Percentiles rank a stretch among this genome's conserved stretches.
Evolutionary conservation across 176 grass and related monocot genomes (phyloP).

Genomic region (Paspalum notatum): DNA sequence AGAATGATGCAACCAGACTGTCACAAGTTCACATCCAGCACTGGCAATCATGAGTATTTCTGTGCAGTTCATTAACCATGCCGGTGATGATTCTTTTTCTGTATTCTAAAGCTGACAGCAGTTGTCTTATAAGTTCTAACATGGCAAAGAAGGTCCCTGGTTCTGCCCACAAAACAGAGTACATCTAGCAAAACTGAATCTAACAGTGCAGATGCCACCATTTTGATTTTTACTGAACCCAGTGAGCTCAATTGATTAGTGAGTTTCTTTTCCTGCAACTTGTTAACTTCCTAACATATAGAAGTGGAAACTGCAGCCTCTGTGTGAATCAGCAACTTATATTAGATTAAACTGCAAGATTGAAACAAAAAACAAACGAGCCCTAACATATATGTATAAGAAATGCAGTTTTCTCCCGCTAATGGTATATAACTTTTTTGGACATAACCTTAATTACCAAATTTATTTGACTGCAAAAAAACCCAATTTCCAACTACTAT

Average conservation of each 20-base stretch:
- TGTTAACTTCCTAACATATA: slow-evolving; percentile 38
- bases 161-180: slow-evolving; percentile 42
- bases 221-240: slow-evolving; percentile 36
- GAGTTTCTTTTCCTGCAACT: slow-evolving; percentile 39
- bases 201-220: slow-evolving; percentile 28
- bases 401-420: background rate
- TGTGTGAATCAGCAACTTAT: slow-evolving; percentile 38
- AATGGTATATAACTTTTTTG: background rate
- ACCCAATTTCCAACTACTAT: background rate
- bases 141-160: slow-evolving; percentile 32
- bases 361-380: background rate
- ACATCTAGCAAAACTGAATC: slow-evolving; percentile 29
- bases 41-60: slow-evolving; percentile 27
- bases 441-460: background rate
- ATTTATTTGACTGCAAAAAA: background rate
- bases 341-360: slow-evolving; percentile 41
- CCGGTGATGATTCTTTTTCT: slow-evolving; percentile 36
- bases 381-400: background rate
- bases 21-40: slow-evolving; percentile 26
- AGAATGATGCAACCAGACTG: slow-evolving; percentile 13
- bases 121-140: slow-evolving; percentile 36
- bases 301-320: slow-evolving; percentile 28
- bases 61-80: slow-evolving; percentile 35
- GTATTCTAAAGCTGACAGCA: slow-evolving; percentile 35
- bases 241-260: slow-evolving; percentile 37